Conservation (phyloP, 2,329 filamentous ascomycete genomes). For the Volutella citrinella region DNA sequence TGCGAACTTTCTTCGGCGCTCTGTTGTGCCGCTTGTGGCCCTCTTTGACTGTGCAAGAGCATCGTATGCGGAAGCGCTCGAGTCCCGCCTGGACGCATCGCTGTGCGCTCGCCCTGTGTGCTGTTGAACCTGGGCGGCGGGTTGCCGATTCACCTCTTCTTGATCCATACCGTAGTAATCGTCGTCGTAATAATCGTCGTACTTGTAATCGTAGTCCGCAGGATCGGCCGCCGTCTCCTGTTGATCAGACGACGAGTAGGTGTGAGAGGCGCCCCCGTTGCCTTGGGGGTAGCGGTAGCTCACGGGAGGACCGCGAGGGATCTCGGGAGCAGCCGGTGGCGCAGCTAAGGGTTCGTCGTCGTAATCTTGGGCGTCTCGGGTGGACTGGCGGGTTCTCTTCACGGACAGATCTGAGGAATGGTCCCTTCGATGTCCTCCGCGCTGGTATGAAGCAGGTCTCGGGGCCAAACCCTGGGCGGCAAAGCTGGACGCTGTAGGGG, state of each 20-base stretch:
- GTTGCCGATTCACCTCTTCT: no score
- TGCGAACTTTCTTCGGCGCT: slow-evolving; percentile 61
- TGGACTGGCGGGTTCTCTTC: slow-evolving; percentile 41
- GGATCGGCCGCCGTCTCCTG: slow-evolving; percentile 22
- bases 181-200: no score
- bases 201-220: slow-evolving; percentile 23
- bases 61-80: slow-evolving; percentile 17
- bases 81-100: slow-evolving; percentile 22
- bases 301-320: slow-evolving; percentile 55
- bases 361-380: slow-evolving; percentile 33
- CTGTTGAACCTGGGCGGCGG: slow-evolving; percentile 17
- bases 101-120: slow-evolving; percentile 16
- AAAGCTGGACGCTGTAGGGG: slow-evolving; percentile 51
- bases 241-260: slow-evolving; percentile 8
- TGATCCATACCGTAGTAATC: no score
- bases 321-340: slow-evolving; percentile 57
- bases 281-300: slow-evolving; percentile 52
- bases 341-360: slow-evolving; percentile 35
- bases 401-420: slow-evolving; percentile 37
- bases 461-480: slow-evolving; percentile 53
- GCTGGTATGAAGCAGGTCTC: slow-evolving; percentile 56
- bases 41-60: slow-evolving; percentile 31
- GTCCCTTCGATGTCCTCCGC: slow-evolving; percentile 40
- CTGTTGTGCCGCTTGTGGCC: slow-evolving; percentile 37
- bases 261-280: slow-evolving; percentile 25